Percentiles rank a stretch among this genome's conserved stretches.
These are phyloP conservation scores for Aspergillus felis DNA, from an alignment of 2,329 filamentous ascomycete species.

Conservation along the genomic window DNA sequence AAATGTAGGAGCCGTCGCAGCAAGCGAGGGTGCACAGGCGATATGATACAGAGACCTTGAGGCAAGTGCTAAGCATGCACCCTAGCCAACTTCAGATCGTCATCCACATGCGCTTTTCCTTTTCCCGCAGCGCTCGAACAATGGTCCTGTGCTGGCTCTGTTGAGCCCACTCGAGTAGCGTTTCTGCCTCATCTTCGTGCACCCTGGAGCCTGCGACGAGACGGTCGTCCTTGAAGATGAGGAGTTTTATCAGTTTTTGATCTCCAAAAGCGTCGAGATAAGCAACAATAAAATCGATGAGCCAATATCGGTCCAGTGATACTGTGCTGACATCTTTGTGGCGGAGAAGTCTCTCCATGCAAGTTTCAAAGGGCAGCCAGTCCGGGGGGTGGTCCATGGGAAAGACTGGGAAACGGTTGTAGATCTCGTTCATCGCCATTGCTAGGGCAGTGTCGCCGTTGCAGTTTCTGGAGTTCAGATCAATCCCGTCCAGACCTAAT, in stretches of 20 bases:
- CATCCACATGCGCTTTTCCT: not conserved
- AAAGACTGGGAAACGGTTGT: not conserved
- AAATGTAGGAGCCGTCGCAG: no score
- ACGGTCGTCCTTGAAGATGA: not conserved
- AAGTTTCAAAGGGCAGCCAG: not conserved
- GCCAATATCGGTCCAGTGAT: not conserved
- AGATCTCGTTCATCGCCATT: not conserved
- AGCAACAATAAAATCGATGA: not conserved
- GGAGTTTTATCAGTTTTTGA: not conserved
- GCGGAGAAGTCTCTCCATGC: not conserved
- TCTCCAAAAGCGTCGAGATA: not conserved
- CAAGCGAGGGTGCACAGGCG: no score
- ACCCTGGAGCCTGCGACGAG: not conserved
- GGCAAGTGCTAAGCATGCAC: no score
- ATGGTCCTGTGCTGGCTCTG: not conserved
- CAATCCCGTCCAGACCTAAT: not conserved
- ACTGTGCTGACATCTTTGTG: not conserved
- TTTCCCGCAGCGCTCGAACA: not conserved
- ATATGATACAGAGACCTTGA: no score
- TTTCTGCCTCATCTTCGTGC: not conserved
- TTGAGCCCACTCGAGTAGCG: not conserved
- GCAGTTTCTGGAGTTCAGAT: not conserved
- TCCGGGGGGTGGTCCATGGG: rapidly evolving
- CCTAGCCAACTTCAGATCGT: no score
- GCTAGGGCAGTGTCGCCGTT: not conserved